phyloP scores from a whole-genome alignment of 371 early-diverging fungal species.

The Racocetra persica region DNA sequence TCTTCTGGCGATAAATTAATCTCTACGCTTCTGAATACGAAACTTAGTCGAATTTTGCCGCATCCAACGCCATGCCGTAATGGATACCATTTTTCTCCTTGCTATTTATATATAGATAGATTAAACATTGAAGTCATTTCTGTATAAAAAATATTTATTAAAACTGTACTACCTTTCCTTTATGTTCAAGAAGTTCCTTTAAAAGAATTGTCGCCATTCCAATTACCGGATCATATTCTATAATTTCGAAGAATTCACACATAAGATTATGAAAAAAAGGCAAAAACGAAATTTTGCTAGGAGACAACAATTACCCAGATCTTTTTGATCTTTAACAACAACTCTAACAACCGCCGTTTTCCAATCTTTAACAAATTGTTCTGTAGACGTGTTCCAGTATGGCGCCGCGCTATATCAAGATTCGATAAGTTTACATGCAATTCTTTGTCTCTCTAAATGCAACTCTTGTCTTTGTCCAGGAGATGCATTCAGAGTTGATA shows the following conservation, averaged over 20 bases:
- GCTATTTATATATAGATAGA: background rate
- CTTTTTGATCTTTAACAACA: conserved; percentile 39
- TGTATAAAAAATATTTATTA: background rate
- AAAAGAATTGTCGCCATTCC: conserved; percentile 35
- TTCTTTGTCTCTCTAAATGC: background rate
- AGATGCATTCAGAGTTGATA: background rate
- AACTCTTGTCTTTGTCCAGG: background rate
- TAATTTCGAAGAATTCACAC: background rate
- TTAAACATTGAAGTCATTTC: background rate
- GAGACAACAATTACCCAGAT: background rate
- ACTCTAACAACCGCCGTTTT: conserved; percentile 31
- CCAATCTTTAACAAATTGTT: conserved; percentile 44
- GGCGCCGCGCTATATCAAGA: conserved; percentile 28
- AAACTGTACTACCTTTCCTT: background rate
- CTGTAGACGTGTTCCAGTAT: conserved; percentile 44
- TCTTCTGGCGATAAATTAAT: conserved; percentile 31
- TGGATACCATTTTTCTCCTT: conserved; percentile 41
- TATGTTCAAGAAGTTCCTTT: conserved; percentile 21
- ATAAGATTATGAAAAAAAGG: background rate
- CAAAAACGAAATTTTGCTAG: background rate
- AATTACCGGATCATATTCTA: conserved; percentile 44
- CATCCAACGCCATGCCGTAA: conserved; percentile 42
- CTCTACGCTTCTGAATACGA: conserved; percentile 32
- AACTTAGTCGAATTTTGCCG: conserved; percentile 42
- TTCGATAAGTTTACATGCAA: background rate